Percentiles rank a stretch among this genome's conserved stretches.
phyloP scores from a whole-genome alignment of 768 basidiomycete genomes.

The Podaxis rugospora region DNA sequence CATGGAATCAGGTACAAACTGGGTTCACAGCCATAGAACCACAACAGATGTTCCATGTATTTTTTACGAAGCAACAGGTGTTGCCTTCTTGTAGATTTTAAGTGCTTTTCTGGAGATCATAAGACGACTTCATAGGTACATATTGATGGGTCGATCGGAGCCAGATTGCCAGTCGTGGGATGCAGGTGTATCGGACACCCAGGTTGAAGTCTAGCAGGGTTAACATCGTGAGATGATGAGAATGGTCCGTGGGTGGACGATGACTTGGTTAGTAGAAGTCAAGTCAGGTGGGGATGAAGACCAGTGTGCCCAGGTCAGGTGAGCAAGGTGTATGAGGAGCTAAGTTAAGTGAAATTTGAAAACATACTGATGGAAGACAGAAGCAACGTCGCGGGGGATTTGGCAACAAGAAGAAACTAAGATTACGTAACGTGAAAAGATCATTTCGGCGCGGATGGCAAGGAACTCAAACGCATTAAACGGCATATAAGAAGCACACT shows the following conservation, averaged over 20 bases:
- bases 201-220: neutral
- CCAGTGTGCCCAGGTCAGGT: neutral
- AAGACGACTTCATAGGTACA: neutral
- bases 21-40: neutral
- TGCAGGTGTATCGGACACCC: too few relatives aligned
- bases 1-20: neutral
- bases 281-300: neutral
- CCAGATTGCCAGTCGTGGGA: neutral
- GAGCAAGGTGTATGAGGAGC: neutral
- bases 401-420: neutral
- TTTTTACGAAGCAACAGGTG: neutral
- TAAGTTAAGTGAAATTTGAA: neutral
- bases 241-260: neutral
- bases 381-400: neutral
- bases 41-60: neutral
- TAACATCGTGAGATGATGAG: neutral
- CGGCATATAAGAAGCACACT: constrained; percentile 6
- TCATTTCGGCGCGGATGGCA: neutral
- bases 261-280: neutral
- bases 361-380: neutral
- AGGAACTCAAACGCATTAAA: neutral
- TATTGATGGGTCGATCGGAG: neutral
- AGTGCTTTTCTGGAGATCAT: neutral
- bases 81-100: neutral
- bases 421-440: constrained; percentile 1